Evolutionary conservation across 2,329 filamentous ascomycete species (phyloP), one percentile per base, ranked within the genome.

Genomic region (Tolypocladium tundrense): DNA sequence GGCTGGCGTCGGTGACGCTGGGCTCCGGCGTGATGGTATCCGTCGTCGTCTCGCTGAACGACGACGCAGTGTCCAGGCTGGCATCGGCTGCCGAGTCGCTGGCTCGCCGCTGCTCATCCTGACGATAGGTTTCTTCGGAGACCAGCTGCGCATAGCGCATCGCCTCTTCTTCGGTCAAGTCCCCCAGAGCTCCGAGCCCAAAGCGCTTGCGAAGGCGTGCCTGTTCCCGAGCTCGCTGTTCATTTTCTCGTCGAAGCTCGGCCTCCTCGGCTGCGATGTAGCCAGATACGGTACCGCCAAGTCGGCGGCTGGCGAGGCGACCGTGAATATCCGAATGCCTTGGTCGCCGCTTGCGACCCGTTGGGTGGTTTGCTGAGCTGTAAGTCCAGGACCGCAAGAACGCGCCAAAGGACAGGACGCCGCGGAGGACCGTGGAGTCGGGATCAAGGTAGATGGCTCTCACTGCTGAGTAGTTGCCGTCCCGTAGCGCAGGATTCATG

Each of bases 371-470:
- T 0, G 87, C 87, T 11, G 91, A 93, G 70, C 90, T 95, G 69
- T 95, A 97, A 4, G 89, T 87, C 94, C 94, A 99, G 70, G 91
- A 97, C 14, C 91, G 88, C 21, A 99, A 75, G 66, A 93, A 88
- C 0, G 88, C 89, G 13, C 94, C 94, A 55, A 96, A 85, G 1
- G 92, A 88, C 1, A 97, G 86, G 60, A 96, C 85, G 7, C 94
- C 94, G 41, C 93, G 87, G 16, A 99, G 81, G 0, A 88, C 79
- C 0, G 91, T 92, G 31, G 94, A 84, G 66, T 97, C 91, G 0
- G 93, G 89, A 65, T 99, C 94, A 1, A 99, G 79, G 60, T 82
- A 87, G 57, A 97, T 88, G 16, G 91, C 90, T 1, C 91, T 87
- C 3, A 90, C 91, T 35, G 91, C 88, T 61, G 88, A 89, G 65